Evolutionary conservation across 805 yeast species (phyloP).

Genomic region (Lachancea nothofagi): DNA sequence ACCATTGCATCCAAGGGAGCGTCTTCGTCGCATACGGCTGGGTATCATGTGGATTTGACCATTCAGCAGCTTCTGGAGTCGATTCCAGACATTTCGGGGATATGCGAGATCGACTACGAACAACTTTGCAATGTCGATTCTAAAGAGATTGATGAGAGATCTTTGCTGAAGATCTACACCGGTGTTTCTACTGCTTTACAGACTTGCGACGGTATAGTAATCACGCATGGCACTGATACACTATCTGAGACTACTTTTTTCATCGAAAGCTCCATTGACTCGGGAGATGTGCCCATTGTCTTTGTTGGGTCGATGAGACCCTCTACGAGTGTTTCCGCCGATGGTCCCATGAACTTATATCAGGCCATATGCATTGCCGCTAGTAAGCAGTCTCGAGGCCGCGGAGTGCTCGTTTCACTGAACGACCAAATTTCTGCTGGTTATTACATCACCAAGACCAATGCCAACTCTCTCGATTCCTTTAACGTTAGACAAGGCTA

Average conservation of each 20-base stretch:
- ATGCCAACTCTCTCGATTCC: slow-evolving; percentile 65
- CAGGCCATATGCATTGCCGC: slow-evolving; percentile 65
- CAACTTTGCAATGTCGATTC: slow-evolving; percentile 60
- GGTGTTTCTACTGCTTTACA: slow-evolving; percentile 42
- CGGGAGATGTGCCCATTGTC: slow-evolving; percentile 52
- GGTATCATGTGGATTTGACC: slow-evolving; percentile 48
- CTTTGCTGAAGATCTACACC: slow-evolving; percentile 41
- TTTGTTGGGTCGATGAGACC: slow-evolving; percentile 75
- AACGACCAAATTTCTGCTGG: slow-evolving; percentile 69
- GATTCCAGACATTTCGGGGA: slow-evolving; percentile 50
- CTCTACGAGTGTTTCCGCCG: slow-evolving; percentile 61
- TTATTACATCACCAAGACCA: slow-evolving; percentile 62
- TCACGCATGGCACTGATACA: slow-evolving; percentile 70
- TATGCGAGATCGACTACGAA: slow-evolving; percentile 55
- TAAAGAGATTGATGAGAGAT: slow-evolving; percentile 45
- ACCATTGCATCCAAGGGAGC: slow-evolving; percentile 53
- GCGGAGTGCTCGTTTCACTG: slow-evolving; percentile 60
- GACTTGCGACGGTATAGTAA: slow-evolving; percentile 52
- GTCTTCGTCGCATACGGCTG: slow-evolving; percentile 45
- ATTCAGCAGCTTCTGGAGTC: slow-evolving; percentile 46
- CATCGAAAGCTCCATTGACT: slow-evolving; percentile 43
- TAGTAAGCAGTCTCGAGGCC: slow-evolving; percentile 41
- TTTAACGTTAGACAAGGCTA: slow-evolving; percentile 69
- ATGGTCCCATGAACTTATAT: slow-evolving; percentile 67
- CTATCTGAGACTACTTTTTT: slow-evolving; percentile 65